phyloP scores from a whole-genome alignment of 202 grass and related monocot species.

The Setaria italica region DNA sequence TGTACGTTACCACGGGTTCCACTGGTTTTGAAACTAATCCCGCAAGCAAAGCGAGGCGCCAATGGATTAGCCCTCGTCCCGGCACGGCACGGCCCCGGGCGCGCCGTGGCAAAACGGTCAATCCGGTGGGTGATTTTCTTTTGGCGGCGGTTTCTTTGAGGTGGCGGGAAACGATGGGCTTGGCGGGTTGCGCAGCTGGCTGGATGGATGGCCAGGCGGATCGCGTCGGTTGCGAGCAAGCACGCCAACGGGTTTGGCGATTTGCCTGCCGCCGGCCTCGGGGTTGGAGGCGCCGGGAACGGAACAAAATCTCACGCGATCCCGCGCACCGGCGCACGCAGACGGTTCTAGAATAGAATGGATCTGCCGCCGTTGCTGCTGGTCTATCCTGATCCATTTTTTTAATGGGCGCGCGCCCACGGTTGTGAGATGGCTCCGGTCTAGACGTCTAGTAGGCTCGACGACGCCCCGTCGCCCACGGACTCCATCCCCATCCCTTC shows the following conservation, averaged over 20 bases:
- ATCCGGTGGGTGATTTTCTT: not conserved
- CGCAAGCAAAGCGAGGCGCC: not conserved
- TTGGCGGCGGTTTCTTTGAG: not conserved
- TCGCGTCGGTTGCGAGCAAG: slow-evolving; percentile 8
- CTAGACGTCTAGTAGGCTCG: too few species aligned
- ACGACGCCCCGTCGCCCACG: too few species aligned
- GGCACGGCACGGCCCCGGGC: not conserved
- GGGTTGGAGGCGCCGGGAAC: not conserved
- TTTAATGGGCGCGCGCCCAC: not conserved
- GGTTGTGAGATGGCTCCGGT: not conserved
- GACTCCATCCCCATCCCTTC: too few species aligned
- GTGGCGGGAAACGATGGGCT: slow-evolving; percentile 30
- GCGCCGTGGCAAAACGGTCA: not conserved
- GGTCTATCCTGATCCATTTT: not conserved
- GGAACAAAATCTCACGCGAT: slow-evolving; percentile 3
- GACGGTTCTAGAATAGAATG: not conserved
- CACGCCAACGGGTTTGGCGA: slow-evolving; percentile 22
- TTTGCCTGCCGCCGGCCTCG: not conserved
- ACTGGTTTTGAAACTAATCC: not conserved
- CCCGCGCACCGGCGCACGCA: not conserved
- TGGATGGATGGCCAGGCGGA: not conserved
- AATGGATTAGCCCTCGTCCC: slow-evolving; percentile 11
- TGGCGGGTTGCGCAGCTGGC: slow-evolving; percentile 43
- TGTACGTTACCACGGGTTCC: not conserved
- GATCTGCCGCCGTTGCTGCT: too few species aligned